phyloP scores from a whole-genome alignment of 2,329 filamentous ascomycete genomes.

The Ceratocystis ficicola region DNA sequence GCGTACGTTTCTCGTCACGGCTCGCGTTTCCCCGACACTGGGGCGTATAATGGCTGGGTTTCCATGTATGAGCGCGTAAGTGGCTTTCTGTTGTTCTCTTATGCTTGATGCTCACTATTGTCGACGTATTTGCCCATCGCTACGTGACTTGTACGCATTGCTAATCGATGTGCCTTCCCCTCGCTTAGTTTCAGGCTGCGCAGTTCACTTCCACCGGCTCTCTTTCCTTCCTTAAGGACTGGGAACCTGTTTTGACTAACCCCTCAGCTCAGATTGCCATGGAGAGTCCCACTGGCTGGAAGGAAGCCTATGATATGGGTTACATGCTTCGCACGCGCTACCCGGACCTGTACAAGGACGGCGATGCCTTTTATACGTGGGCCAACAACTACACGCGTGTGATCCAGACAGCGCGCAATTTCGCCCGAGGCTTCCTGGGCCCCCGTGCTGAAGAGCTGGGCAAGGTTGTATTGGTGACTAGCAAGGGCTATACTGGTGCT shows the following conservation, averaged over 20 bases:
- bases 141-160: not conserved
- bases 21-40: conserved; percentile 48
- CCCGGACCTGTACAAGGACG: conserved; percentile 39
- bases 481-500: conserved; percentile 38
- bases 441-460: conserved; percentile 41
- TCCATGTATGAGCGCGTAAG: conserved; percentile 35
- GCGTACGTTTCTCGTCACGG: conserved; percentile 50
- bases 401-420: conserved; percentile 49
- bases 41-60: conserved; percentile 48
- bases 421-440: conserved; percentile 49
- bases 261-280: conserved; percentile 45
- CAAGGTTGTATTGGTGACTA: conserved; percentile 46
- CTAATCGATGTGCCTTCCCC: not conserved
- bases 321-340: conserved; percentile 40
- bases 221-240: conserved; percentile 45
- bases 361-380: conserved; percentile 46
- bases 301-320: conserved; percentile 47
- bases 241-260: conserved; percentile 46
- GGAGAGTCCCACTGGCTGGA: conserved; percentile 49
- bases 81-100: conserved; percentile 1
- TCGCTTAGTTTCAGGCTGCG: conserved; percentile 39
- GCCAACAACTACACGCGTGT: conserved; percentile 54
- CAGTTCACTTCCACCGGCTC: conserved; percentile 42
- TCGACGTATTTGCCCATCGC: no score
- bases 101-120: no score